Evolutionary conservation across 495 filamentous ascomycete species (phyloP).

Genomic region (Articulospora tetracladia): DNA sequence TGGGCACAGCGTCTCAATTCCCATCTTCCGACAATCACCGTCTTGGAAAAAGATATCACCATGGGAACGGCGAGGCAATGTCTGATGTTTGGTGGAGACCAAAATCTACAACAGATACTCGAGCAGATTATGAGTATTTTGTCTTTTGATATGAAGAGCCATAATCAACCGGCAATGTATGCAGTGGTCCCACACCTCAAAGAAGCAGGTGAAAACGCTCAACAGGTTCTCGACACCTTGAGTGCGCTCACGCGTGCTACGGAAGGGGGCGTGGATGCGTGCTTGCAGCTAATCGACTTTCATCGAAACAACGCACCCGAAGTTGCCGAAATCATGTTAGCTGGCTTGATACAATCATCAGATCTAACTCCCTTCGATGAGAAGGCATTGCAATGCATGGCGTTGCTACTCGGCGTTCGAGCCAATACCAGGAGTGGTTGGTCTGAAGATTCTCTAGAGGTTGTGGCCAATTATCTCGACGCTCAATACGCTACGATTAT

Average conservation of each 20-base stretch:
- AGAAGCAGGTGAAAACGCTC: neutral
- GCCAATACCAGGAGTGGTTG: neutral
- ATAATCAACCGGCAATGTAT: neutral
- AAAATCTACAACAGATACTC: neutral
- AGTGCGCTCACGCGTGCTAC: neutral
- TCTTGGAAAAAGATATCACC: neutral
- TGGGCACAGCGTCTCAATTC: neutral
- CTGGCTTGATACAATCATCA: conserved; percentile 1
- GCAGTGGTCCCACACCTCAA: neutral
- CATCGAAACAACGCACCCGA: neutral
- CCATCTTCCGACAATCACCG: neutral
- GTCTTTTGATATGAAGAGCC: neutral
- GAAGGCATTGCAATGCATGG: neutral
- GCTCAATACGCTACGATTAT: neutral
- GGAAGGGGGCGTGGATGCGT: neutral
- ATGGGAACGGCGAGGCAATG: neutral
- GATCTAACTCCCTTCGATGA: neutral
- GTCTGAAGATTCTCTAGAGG: neutral
- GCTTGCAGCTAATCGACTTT: conserved; percentile 1
- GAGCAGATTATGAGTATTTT: conserved; percentile 1
- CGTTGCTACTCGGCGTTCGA: neutral
- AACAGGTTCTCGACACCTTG: neutral
- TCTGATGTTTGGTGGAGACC: conserved; percentile 2
- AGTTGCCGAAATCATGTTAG: neutral
- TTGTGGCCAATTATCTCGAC: conserved; percentile 4